These are phyloP conservation scores for Epichloe baconii DNA, from an alignment of 2,329 filamentous ascomycete genomes.

Conservation along the genomic window DNA sequence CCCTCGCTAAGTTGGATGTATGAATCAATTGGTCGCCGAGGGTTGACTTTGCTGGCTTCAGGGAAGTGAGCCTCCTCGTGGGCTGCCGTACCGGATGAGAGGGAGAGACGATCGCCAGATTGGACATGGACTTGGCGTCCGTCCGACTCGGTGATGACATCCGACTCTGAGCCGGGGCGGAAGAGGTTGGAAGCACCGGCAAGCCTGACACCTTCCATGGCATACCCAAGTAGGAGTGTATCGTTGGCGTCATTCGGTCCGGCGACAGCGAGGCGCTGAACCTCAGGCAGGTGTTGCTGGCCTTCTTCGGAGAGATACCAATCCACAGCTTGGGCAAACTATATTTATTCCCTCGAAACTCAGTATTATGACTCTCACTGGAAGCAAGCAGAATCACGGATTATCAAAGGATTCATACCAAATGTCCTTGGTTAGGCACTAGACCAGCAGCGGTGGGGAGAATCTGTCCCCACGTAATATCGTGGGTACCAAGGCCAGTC, in stretches of 20 bases:
- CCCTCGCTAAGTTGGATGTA: constrained; percentile 56
- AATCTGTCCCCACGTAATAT: constrained; percentile 60
- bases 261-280: constrained; percentile 45
- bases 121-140: constrained; percentile 36
- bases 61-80: constrained; percentile 48
- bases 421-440: constrained; percentile 57
- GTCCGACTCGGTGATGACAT: constrained; percentile 38
- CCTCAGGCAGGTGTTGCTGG: constrained; percentile 40
- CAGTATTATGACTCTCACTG: neutral
- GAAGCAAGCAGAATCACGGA: too few relatives aligned
- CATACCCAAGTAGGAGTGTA: constrained; percentile 52
- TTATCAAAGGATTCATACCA: constrained; percentile 28
- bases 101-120: constrained; percentile 46
- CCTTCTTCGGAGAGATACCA: constrained; percentile 53
- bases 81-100: constrained; percentile 45
- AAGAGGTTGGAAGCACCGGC: constrained; percentile 49
- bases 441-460: constrained; percentile 53
- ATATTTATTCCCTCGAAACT: neutral
- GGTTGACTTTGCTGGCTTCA: constrained; percentile 44
- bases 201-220: constrained; percentile 58
- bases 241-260: constrained; percentile 45
- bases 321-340: constrained; percentile 62
- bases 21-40: constrained; percentile 46
- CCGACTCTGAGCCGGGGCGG: constrained; percentile 36
- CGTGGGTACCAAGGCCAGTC: constrained; percentile 45